phyloP scores from a whole-genome alignment of 176 grass and related monocot genomes.

The Triticum monococcum region DNA sequence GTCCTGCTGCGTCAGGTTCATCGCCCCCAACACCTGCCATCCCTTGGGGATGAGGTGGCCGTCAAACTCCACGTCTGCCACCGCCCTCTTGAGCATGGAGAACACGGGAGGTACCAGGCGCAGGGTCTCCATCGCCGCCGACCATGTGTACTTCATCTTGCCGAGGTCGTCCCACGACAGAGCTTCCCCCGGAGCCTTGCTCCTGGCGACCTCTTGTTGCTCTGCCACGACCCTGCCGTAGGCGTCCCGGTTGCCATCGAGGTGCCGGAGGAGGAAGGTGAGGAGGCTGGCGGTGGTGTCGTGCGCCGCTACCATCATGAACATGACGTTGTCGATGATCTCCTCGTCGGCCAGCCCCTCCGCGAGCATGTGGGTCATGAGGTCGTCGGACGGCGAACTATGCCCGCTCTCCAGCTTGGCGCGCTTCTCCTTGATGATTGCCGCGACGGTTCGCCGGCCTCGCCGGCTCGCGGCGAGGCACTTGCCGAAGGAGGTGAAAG shows the following conservation, averaged over 20 bases:
- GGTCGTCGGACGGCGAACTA: conserved; percentile 2
- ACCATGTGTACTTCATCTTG: conserved; percentile 36
- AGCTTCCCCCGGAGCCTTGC: not conserved
- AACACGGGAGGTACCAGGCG: conserved; percentile 39
- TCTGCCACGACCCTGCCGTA: not conserved
- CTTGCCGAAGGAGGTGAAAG: conserved; percentile 29
- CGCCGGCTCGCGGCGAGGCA: conserved; percentile 40
- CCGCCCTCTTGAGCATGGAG: conserved; percentile 9
- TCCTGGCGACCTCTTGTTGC: not conserved
- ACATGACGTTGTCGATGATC: conserved; percentile 40
- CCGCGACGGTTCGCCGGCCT: not conserved
- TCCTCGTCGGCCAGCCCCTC: conserved; percentile 30
- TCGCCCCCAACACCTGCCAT: conserved; percentile 30
- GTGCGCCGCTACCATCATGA: conserved; percentile 33
- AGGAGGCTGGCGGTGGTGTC: conserved; percentile 41
- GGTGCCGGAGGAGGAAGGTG: conserved; percentile 43
- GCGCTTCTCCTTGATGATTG: conserved; percentile 5
- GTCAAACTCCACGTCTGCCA: conserved; percentile 25
- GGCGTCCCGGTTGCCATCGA: conserved; percentile 4
- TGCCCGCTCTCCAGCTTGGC: not conserved
- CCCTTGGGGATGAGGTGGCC: conserved; percentile 34
- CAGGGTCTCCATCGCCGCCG: conserved; percentile 38
- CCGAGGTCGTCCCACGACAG: not conserved
- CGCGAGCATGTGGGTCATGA: conserved; percentile 30
- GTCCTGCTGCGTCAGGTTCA: conserved; percentile 23